Percentiles rank a stretch among this genome's conserved stretches.
phyloP scores from a whole-genome alignment of 2,329 filamentous ascomycete genomes.

The Emmonsia crescens region DNA sequence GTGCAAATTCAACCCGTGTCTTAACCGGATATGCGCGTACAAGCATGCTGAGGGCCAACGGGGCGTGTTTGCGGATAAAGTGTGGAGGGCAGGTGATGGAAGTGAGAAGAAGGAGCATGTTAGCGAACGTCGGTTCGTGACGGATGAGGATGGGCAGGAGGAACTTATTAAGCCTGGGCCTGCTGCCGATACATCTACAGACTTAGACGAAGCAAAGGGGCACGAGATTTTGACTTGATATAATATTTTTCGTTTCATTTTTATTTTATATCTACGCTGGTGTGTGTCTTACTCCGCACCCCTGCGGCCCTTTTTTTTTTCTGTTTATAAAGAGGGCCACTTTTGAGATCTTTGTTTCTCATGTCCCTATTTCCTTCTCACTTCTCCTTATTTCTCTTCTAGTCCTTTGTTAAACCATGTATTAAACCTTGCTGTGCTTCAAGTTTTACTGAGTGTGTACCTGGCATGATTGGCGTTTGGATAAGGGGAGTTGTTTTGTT shows the following conservation, averaged over 20 bases:
- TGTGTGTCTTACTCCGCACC: background rate
- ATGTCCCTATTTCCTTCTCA: background rate
- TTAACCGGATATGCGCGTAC: constrained; percentile 78
- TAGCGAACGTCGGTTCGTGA: constrained; percentile 77
- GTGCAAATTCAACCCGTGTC: constrained; percentile 86
- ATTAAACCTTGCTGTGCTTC: background rate
- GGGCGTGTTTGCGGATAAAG: constrained; percentile 74
- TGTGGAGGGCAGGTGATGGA: constrained; percentile 61
- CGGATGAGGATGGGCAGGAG: constrained; percentile 51
- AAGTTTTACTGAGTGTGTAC: background rate
- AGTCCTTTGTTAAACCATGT: background rate
- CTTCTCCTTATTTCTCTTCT: background rate
- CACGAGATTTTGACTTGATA: constrained; percentile 11
- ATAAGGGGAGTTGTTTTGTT: background rate
- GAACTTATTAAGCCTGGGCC: constrained; percentile 57
- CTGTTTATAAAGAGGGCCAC: background rate
- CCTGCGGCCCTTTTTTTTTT: background rate
- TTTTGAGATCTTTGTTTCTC: background rate
- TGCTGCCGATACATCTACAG: background rate
- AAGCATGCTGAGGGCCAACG: constrained; percentile 87
- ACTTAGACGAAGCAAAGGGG: background rate
- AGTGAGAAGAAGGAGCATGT: constrained; percentile 46
- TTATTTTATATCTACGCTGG: background rate
- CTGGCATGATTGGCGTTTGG: constrained; percentile 10
- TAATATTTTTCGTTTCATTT: background rate